Evolutionary conservation across 257 asterid species (phyloP).

Genomic region (Solanum chmielewskii): DNA sequence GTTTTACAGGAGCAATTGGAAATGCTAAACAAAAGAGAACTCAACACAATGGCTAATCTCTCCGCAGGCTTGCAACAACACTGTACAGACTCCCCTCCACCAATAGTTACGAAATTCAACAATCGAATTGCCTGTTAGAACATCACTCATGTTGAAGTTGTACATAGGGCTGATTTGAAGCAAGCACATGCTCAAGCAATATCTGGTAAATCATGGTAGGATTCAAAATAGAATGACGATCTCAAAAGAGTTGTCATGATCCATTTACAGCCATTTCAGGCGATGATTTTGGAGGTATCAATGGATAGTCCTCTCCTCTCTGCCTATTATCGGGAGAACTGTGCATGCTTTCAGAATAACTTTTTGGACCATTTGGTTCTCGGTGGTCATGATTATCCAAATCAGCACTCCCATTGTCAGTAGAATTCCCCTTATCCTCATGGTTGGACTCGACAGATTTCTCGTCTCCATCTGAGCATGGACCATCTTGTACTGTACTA

Average conservation of each 20-base stretch:
- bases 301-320: constrained; percentile 39
- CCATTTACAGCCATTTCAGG: constrained; percentile 88
- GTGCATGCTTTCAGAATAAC: constrained; percentile 25
- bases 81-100: constrained; percentile 75
- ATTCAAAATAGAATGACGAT: neutral
- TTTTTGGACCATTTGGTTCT: constrained; percentile 32
- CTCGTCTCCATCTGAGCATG: constrained; percentile 17
- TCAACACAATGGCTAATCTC: constrained; percentile 12
- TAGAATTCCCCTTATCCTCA: constrained; percentile 24
- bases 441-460: constrained; percentile 10
- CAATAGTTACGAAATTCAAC: constrained; percentile 19
- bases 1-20: constrained; percentile 3
- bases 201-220: neutral
- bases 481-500: constrained; percentile 12
- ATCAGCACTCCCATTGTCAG: constrained; percentile 18
- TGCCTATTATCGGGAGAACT: constrained; percentile 31
- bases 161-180: constrained; percentile 1
- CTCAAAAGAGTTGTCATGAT: constrained; percentile 25
- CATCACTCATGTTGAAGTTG: neutral
- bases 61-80: constrained; percentile 31
- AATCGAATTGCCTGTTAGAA: neutral
- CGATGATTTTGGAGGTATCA: constrained; percentile 52
- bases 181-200: neutral
- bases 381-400: constrained; percentile 13
- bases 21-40: constrained; percentile 20